Evolutionary conservation across 768 basidiomycete species (phyloP), one percentile per base, ranked within the genome.

Genomic region (Boletus sp.): DNA sequence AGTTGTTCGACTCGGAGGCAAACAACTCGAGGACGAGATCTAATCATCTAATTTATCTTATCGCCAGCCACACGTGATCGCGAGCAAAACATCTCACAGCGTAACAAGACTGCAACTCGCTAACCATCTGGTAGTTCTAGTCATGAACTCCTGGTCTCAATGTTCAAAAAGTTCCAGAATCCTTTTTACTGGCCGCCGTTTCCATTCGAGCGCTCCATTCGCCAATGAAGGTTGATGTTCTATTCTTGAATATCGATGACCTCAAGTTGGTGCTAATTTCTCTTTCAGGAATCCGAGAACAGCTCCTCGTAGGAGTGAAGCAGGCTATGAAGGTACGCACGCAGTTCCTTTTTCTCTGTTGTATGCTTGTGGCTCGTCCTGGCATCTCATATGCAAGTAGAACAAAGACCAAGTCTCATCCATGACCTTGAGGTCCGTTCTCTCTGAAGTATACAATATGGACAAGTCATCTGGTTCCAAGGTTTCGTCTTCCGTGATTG

Each of bases 381-480:
- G 24, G 44, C 12, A 14, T 35, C 57, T 64, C n/a, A 50, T 35
- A 50, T 54, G 44, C 28, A 14, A 58, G 20, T 66, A 89, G 88
- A 76, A 65, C 54, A 86, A 79, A 62, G 81, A 90, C 62, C 67
- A 76, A n/a, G 63, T 77, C 24, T 72, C 80, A 46, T 83, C 87
- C 18, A 86, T 77, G 42, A 81, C 81, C 28, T 70, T 84, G 61
- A 80, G 83, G 88, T 84, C 86, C 28, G 78, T 88, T 33, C 76
- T 90, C 17, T 78, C 89, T 10, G 89, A 90, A 55, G 77, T 90
- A 3, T 83, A 89, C 60, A 77, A 81, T 9, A 78, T 83, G 36
- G 88, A 89, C 71, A 90, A 90, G 70, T 67, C 69, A 7, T 69
- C 78, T 29, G 66, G 74, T 29, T 73, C 75, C 42, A 73, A 75